A percentile compares a stretch with the other conserved stretches of the same genome.
phyloP scores from a whole-genome alignment of 1,139 yeast genomes.

The Kodamaea suecica region DNA sequence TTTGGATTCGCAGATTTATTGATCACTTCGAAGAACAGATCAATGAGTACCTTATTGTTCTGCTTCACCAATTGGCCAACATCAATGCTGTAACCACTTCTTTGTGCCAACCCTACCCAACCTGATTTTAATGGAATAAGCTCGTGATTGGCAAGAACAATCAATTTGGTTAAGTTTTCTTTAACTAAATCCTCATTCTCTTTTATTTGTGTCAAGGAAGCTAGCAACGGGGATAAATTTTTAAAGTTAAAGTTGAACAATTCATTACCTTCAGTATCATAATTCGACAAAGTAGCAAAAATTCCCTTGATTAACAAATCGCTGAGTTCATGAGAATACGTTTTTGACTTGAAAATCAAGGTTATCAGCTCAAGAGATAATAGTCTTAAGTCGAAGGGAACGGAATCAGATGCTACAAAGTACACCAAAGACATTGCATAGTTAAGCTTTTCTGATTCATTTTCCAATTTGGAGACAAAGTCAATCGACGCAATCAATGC shows the following conservation, averaged over 20 bases:
- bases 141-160: conserved; percentile 57
- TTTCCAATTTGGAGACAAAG: conserved; percentile 8
- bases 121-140: conserved; percentile 46
- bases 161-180: conserved; percentile 35
- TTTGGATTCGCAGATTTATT: conserved; percentile 15
- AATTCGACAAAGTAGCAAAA: conserved; percentile 13
- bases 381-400: conserved; percentile 32
- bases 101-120: conserved; percentile 79
- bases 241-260: conserved; percentile 18
- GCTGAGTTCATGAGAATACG: conserved; percentile 10
- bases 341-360: background rate
- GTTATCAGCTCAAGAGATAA: conserved; percentile 20
- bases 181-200: conserved; percentile 21
- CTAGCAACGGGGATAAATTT: conserved; percentile 41
- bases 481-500: conserved; percentile 31
- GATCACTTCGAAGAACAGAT: conserved; percentile 7
- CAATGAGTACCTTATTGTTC: conserved; percentile 21
- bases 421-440: conserved; percentile 44
- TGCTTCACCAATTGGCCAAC: conserved; percentile 56
- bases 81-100: conserved; percentile 49
- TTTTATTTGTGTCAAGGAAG: conserved; percentile 40
- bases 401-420: conserved; percentile 35
- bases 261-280: conserved; percentile 18
- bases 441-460: conserved; percentile 11
- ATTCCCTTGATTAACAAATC: conserved; percentile 18